A percentile compares a stretch with the other conserved stretches of the same genome.
Conservation (phyloP, 2,329 filamentous ascomycete species). For the Lasiodiplodia sp. region DNA sequence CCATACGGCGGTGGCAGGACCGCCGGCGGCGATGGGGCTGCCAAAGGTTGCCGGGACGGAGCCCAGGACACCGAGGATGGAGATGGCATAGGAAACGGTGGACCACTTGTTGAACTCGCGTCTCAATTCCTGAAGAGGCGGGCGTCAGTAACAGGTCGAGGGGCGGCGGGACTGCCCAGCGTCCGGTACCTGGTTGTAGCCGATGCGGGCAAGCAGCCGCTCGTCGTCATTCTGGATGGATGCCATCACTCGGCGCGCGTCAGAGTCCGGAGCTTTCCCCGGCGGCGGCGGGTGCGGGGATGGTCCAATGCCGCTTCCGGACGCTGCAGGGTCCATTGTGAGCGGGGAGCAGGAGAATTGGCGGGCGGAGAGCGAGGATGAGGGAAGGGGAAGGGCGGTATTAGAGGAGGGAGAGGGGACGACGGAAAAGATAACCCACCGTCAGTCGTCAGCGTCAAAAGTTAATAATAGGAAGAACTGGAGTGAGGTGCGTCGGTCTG, state of each 20-base stretch:
- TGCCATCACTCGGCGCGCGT: constrained; percentile 46
- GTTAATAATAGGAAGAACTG: constrained; percentile 18
- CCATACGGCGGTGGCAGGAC: constrained; percentile 70
- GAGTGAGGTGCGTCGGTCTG: constrained; percentile 1
- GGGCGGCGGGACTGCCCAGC: not conserved
- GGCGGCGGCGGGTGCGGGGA: not conserved
- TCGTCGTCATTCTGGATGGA: constrained; percentile 67
- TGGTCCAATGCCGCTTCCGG: not conserved
- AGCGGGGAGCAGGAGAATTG: not conserved
- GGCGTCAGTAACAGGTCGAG: constrained; percentile 33
- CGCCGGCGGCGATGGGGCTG: constrained; percentile 64
- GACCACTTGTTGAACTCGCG: constrained; percentile 73
- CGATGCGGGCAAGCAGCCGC: constrained; percentile 65
- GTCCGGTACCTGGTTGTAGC: constrained; percentile 65
- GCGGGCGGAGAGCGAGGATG: not conserved
- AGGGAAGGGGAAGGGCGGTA: not conserved
- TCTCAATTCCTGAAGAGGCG: constrained; percentile 59
- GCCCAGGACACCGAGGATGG: constrained; percentile 69
- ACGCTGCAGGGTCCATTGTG: constrained; percentile 9
- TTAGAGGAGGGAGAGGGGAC: not conserved
- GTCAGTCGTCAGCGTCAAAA: not conserved
- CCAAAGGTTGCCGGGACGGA: constrained; percentile 70
- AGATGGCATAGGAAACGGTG: constrained; percentile 71
- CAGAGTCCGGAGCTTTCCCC: constrained; percentile 5
- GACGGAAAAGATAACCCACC: not conserved